A percentile compares a stretch with the other conserved stretches of the same genome.
These are phyloP conservation scores for Blakeslea trispora DNA, from an alignment of 371 early-diverging fungal genomes.

Conservation along the genomic window DNA sequence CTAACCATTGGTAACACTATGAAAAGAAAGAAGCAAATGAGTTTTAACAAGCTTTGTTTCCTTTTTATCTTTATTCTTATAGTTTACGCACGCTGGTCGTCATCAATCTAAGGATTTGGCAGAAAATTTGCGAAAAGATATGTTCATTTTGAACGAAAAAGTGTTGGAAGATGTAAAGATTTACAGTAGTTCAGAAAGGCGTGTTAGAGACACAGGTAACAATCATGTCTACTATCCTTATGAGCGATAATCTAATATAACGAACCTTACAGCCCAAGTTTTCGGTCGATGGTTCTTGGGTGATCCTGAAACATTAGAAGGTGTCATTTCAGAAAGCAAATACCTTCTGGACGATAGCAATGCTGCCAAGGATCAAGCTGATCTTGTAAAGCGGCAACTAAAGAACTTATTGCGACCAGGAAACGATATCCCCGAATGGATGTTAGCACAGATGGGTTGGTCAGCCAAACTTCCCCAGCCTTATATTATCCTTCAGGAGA, in stretches of 20 bases:
- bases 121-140: slow-evolving; percentile 90
- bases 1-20: not conserved
- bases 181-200: slow-evolving; percentile 84
- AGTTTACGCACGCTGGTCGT: slow-evolving; percentile 94
- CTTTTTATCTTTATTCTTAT: too few relatives aligned
- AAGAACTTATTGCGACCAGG: slow-evolving; percentile 55
- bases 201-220: slow-evolving; percentile 83
- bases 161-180: slow-evolving; percentile 88
- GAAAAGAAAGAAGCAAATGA: not conserved
- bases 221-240: not conserved
- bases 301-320: slow-evolving; percentile 54
- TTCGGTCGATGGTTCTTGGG: slow-evolving; percentile 80
- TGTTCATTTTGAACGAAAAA: slow-evolving; percentile 82
- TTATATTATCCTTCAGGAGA: slow-evolving; percentile 64
- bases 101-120: slow-evolving; percentile 93
- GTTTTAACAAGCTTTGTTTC: not conserved
- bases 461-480: slow-evolving; percentile 64
- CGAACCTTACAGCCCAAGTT: slow-evolving; percentile 55
- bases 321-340: slow-evolving; percentile 72
- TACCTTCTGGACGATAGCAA: slow-evolving; percentile 95
- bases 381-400: slow-evolving; percentile 80
- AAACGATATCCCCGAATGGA: slow-evolving; percentile 47
- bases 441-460: slow-evolving; percentile 51
- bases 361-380: slow-evolving; percentile 93
- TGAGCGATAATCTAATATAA: slow-evolving; percentile 1